Evolutionary conservation across 1,284 basidiomycete species (phyloP).

Genomic region (Abortiporus biennis): DNA sequence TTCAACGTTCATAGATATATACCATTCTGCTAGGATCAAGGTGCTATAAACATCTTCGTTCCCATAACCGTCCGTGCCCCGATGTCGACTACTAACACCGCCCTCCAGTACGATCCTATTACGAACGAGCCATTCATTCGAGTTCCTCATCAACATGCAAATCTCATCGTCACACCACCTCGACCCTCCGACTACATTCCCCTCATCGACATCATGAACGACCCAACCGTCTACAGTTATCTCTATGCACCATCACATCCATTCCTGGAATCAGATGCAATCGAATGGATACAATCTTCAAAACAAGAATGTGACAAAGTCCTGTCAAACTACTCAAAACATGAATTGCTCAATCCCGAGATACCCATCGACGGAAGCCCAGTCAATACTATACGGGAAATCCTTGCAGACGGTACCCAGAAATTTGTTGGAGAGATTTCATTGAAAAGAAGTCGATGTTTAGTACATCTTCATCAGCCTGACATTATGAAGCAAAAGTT

Average conservation of each 20-base stretch:
- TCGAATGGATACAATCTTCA: neutral
- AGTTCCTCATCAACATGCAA: conserved; percentile 31
- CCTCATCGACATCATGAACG: conserved; percentile 35
- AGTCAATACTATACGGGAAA: conserved; percentile 33
- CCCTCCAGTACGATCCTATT: conserved; percentile 2
- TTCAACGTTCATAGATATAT: no score
- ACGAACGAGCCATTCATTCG: conserved; percentile 22
- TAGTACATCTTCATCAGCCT: conserved; percentile 22
- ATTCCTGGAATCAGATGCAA: neutral
- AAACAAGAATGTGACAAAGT: neutral
- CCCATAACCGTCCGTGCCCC: no score
- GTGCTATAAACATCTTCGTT: no score
- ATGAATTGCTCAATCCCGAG: neutral
- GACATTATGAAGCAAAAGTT: conserved; percentile 24
- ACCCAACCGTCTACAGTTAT: conserved; percentile 38
- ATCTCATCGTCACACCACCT: conserved; percentile 51
- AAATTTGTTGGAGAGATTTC: conserved; percentile 34
- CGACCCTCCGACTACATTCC: conserved; percentile 34
- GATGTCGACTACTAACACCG: no score
- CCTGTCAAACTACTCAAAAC: neutral
- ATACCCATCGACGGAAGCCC: conserved; percentile 28
- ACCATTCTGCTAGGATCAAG: no score
- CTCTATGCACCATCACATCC: conserved; percentile 34
- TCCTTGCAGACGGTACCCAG: conserved; percentile 35
- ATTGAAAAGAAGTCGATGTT: conserved; percentile 22